Base-by-base conservation (phyloP, 2,329 filamentous ascomycete genomes). In the Fusarium nisikadoi region DNA sequence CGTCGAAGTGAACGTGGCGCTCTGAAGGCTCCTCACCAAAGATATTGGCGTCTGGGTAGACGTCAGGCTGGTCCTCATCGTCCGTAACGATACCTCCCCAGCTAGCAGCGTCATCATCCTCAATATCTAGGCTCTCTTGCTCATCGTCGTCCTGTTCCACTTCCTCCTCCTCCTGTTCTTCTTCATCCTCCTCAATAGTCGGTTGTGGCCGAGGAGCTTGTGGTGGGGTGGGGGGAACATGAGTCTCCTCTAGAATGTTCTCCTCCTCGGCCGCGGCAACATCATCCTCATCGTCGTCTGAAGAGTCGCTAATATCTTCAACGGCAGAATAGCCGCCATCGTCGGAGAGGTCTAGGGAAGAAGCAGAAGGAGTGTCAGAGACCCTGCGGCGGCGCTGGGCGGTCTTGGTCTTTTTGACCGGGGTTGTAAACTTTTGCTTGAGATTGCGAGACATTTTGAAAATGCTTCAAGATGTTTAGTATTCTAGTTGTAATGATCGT, bases 221-320 rank as follows among this genome's bases (percentile, higher is more conserved):
- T 76, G 80, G 76, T 68, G 80, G 70, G 38, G 66, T 79, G 42
- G 82, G 79, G 52, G 82, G 79, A 35, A 79, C 79, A 73, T 80
- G 77, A 70, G 80, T 82, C 72, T 86, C 82, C 62, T 81, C 81
- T 64, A 93, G 85, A 70, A 95, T 93, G 75, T 91, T 89, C 80
- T 90, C 87, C 84, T 94, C 93, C 87, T 96, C 93, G 84, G 90
- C 87, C 86, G 91, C 89, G 78, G 92, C 88, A 62, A 95, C 89
- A 86, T 93, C 89, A 72, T 93, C 89, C 80, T 95, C 92, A 80
- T 95, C 93, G 71, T 94, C 91, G 70, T 95, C 88, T 59, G 88
- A 93, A 16, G 90, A 91, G 75, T 95, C 93, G 74, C 89, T 93
- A 68, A 97, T 92, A 55, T 94, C 89, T 78, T 95, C 93, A 66